Conservation (phyloP, 2,329 filamentous ascomycete species). For the Orbilia ellipsospora region DNA sequence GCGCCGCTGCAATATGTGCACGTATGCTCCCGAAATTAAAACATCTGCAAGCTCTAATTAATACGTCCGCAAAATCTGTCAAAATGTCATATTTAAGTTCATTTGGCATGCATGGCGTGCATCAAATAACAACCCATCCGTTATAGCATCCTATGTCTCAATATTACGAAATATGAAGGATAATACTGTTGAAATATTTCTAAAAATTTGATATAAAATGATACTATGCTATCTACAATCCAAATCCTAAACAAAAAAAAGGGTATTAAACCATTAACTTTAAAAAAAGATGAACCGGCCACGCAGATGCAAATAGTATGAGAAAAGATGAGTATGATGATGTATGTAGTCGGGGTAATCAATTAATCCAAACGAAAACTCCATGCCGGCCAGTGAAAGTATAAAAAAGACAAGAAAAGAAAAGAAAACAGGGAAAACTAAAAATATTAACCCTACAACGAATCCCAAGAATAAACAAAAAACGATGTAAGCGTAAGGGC, state of each 20-base stretch:
- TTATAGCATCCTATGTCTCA: no score
- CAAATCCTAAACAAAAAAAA: conserved; percentile 24
- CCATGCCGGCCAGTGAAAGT: conserved; percentile 44
- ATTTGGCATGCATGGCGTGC: neutral
- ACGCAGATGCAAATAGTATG: conserved; percentile 15
- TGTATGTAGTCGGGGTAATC: conserved; percentile 9
- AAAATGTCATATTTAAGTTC: no score
- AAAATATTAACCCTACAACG: conserved; percentile 44
- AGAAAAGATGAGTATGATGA: conserved; percentile 3
- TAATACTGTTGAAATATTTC: neutral
- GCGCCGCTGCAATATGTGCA: neutral
- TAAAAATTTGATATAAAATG: conserved; percentile 3
- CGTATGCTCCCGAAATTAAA: neutral
- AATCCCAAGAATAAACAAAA: conserved; percentile 23
- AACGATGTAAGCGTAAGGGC: conserved; percentile 6
- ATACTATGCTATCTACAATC: neutral
- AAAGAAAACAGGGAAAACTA: conserved; percentile 18
- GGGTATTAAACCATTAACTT: conserved; percentile 8
- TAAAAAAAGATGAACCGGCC: conserved; percentile 1
- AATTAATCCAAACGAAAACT: conserved; percentile 34
- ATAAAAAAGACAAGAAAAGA: no score
- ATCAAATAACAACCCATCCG: neutral
- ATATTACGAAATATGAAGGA: no score
- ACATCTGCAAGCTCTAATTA: no score
- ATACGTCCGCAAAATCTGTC: no score